Evolutionary conservation across 768 basidiomycete species (phyloP).

Genomic region (Auricularia sp.): DNA sequence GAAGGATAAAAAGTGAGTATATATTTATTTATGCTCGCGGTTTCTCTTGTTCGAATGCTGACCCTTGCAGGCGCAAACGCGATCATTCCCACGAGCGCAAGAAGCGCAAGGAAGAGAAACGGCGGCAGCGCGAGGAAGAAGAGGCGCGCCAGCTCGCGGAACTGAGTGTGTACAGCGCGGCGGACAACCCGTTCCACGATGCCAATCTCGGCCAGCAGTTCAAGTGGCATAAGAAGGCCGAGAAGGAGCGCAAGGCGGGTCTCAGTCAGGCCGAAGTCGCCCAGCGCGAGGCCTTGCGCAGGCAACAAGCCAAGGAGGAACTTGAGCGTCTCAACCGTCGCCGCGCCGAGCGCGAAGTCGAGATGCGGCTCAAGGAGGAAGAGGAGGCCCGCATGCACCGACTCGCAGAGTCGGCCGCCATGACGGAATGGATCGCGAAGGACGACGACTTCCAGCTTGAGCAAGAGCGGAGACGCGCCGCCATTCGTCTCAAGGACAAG

Average conservation of each 20-base stretch:
- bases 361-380: conserved; percentile 80
- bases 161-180: conserved; percentile 90
- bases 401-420: conserved; percentile 88
- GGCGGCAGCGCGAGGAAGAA: conserved; percentile 71
- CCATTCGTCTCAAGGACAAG: conserved; percentile 92
- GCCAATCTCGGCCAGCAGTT: conserved; percentile 94
- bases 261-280: conserved; percentile 70
- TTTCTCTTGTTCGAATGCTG: conserved; percentile 2
- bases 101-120: conserved; percentile 83
- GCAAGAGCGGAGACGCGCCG: conserved; percentile 82
- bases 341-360: conserved; percentile 87
- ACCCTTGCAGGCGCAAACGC: conserved; percentile 53
- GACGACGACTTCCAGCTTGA: conserved; percentile 96
- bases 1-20: conserved; percentile 40
- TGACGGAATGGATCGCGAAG: conserved; percentile 96
- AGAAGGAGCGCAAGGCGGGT: conserved; percentile 88
- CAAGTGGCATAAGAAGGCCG: conserved; percentile 97
- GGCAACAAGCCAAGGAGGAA: conserved; percentile 91
- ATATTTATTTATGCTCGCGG: background rate
- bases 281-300: conserved; percentile 64
- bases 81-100: conserved; percentile 81
- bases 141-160: conserved; percentile 89
- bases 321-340: conserved; percentile 82
- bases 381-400: conserved; percentile 86
- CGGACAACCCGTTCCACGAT: conserved; percentile 97